Percentiles rank a stretch among this genome's conserved stretches.
phyloP scores from a whole-genome alignment of 1,139 yeast genomes.

The Protomyces inundatus region DNA sequence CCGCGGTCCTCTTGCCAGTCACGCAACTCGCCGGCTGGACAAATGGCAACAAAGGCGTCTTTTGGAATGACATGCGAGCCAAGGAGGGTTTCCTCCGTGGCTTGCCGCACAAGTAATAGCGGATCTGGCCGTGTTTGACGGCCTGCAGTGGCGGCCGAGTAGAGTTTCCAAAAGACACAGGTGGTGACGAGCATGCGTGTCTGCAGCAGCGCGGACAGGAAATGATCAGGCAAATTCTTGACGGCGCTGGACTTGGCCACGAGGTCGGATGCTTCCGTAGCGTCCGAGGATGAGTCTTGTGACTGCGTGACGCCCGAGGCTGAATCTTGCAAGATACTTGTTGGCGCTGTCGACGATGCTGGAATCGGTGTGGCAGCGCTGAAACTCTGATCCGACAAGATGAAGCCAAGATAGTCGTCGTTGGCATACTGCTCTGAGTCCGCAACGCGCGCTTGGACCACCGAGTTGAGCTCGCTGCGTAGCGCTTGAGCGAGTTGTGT shows the following conservation, averaged over 20 bases:
- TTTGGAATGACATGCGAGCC: conserved; percentile 21
- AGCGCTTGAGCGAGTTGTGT: background rate
- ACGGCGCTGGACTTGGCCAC: background rate
- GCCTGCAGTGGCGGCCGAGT: background rate
- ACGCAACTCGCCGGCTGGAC: background rate
- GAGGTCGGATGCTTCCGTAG: background rate
- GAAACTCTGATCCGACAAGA: background rate
- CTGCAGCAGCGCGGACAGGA: conserved; percentile 1
- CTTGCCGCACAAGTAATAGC: conserved; percentile 3
- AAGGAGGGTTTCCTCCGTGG: conserved; percentile 12
- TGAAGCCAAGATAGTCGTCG: background rate
- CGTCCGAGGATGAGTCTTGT: background rate
- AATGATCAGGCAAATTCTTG: conserved; percentile 10
- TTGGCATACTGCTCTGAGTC: background rate
- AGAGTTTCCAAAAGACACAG: background rate
- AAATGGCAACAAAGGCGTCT: conserved; percentile 1
- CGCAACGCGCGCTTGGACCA: background rate
- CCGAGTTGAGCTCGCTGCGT: background rate
- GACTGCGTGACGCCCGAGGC: background rate
- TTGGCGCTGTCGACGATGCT: background rate
- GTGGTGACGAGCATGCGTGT: conserved; percentile 12
- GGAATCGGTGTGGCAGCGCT: background rate
- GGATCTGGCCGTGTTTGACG: background rate
- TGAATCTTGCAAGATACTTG: background rate
- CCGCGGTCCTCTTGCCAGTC: background rate